Percentiles rank a stretch among this genome's conserved stretches.
These are phyloP conservation scores for Barbarea vulgaris DNA, from an alignment of 345 rosid genomes.

Conservation along the genomic window DNA sequence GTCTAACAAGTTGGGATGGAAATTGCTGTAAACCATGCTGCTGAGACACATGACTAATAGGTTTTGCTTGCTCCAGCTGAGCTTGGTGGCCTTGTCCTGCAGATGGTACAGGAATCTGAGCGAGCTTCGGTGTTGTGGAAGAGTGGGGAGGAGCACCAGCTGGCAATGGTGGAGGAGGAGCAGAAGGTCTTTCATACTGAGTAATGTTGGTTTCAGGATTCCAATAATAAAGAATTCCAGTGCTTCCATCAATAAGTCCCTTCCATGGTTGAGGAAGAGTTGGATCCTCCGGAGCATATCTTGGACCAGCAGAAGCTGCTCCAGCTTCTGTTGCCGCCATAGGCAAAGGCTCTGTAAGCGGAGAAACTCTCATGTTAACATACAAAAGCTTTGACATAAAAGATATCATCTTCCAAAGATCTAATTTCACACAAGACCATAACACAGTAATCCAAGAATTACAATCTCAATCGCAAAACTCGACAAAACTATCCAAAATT, in stretches of 20 bases:
- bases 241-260: conserved; percentile 90
- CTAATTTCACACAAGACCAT: not conserved
- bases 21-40: conserved; percentile 55
- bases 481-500: not conserved
- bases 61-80: conserved; percentile 55
- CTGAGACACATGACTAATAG: conserved; percentile 51
- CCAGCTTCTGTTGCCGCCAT: conserved; percentile 72
- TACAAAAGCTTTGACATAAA: not conserved
- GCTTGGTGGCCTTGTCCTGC: conserved; percentile 49
- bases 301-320: conserved; percentile 63
- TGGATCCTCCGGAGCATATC: conserved; percentile 95
- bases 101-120: conserved; percentile 60
- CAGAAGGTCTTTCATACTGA: conserved; percentile 88
- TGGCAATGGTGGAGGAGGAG: conserved; percentile 59
- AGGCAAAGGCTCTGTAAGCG: conserved; percentile 41
- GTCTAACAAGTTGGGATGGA: conserved; percentile 50
- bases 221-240: conserved; percentile 83
- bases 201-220: conserved; percentile 93
- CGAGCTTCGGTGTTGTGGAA: conserved; percentile 57
- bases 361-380: conserved; percentile 16
- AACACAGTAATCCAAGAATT: conserved; percentile 2
- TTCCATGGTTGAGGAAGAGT: conserved; percentile 96
- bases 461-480: not conserved
- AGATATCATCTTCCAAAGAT: conserved; percentile 10
- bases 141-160: conserved; percentile 55